These are phyloP conservation scores for Dendrobium catenatum DNA, from an alignment of 106 monocot species.

Conservation along the genomic window DNA sequence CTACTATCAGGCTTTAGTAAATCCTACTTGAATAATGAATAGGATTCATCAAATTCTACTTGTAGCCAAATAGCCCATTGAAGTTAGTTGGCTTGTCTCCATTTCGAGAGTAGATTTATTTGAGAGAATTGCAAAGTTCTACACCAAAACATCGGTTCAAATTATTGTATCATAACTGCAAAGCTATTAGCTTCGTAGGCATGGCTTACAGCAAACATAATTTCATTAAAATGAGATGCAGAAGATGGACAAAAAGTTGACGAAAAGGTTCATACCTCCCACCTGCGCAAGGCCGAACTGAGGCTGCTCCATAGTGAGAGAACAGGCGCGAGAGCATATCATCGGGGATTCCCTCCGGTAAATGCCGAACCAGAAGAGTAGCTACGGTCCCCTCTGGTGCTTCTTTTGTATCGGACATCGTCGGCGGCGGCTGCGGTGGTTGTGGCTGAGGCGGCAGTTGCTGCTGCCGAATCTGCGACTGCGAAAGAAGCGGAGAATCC, in stretches of 20 bases:
- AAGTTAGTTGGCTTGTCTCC: neutral
- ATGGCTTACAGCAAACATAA: neutral
- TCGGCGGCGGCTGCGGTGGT: neutral
- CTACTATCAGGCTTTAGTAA: neutral
- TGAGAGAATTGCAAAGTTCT: neutral
- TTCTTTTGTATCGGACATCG: neutral
- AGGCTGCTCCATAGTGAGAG: conserved; percentile 78
- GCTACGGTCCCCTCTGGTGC: conserved; percentile 3
- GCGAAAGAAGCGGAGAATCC: neutral
- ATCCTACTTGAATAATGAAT: neutral
- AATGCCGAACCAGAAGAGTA: conserved; percentile 76
- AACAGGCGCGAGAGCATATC: conserved; percentile 84
- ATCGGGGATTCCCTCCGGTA: conserved; percentile 75
- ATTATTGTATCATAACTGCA: neutral
- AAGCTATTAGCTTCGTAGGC: neutral
- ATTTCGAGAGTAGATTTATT: neutral
- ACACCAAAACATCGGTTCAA: neutral
- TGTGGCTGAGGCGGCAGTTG: conserved; percentile 9
- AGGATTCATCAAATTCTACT: neutral
- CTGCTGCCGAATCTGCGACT: neutral
- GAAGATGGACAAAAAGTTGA: neutral
- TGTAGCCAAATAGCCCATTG: neutral
- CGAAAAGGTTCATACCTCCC: conserved; percentile 42
- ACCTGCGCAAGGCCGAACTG: conserved; percentile 75
- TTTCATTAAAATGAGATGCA: neutral